Evolutionary conservation across 306 rosid species (phyloP), one percentile per base, ranked within the genome.

Genomic region (Cucurbita ficifolia): DNA sequence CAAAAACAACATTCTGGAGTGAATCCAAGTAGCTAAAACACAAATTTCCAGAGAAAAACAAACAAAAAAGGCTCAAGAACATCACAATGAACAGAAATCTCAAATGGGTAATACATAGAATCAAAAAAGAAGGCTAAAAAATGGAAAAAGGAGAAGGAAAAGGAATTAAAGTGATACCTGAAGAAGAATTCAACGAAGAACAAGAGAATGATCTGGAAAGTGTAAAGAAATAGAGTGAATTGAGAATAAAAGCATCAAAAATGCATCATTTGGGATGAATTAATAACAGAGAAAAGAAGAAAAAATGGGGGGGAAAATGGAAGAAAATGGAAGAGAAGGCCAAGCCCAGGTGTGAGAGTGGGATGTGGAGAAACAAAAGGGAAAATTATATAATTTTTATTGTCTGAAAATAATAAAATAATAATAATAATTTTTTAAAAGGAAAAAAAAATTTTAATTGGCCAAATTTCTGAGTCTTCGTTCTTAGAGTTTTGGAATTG

Each of bases 101-200:
- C 46, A 70, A 70, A 77, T 38, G 76, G 42, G 53, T 13, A 72
- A 58, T 2, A 45, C 46, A 36, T 13, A 70, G 24, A 13, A 36
- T 7, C 33, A 36, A 10, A 76, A 12, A 60, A 39, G 5, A 42
- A 54, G 29, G 29, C 2, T 9, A 3, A 21, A 19, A 13, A 22
- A 67, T 4, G 57, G 52, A 48, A 17, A 17, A 48, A 1, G 42
- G 10, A 50, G 48, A 16, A 50, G 14, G 18, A 72, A 17, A 39
- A 72, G 16, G 65, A 40, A 73, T 73, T 19, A 22, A 56, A 73
- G 74, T 70, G 65, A 21, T 73, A 73, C 76, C 76, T 73, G 70
- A 63, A 63, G 50, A 45, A 17, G 18, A 45, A 53, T 12, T 19
- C 13, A 52, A 72, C 8, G 19, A 40, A 40, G 12, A 5, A 42